Evolutionary conservation across 352 stramenopile species (phyloP).

Genomic region (Phytopythium chamaehyphon): DNA sequence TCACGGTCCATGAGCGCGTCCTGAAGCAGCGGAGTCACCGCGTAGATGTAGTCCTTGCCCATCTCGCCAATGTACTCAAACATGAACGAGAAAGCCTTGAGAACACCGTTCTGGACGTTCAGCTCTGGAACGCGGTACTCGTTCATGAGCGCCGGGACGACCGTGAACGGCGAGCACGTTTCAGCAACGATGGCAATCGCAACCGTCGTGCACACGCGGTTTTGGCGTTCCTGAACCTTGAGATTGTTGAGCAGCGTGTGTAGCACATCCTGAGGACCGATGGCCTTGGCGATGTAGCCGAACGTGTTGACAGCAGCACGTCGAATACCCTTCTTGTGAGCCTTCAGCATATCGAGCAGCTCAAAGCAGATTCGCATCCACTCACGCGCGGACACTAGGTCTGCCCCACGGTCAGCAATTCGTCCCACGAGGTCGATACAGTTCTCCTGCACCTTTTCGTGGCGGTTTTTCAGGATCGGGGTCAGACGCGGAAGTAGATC

Average conservation of each 20-base stretch:
- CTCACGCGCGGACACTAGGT: slow-evolving; percentile 98
- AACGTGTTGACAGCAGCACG: slow-evolving; percentile 99
- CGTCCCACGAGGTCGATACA: slow-evolving; percentile 98
- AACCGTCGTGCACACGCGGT: slow-evolving; percentile 99
- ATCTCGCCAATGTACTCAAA: slow-evolving; percentile 99
- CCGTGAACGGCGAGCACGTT: slow-evolving; percentile 98
- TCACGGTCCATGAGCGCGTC: slow-evolving; percentile 99
- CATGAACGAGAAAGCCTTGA: slow-evolving; percentile 99
- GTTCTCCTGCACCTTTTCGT: slow-evolving; percentile 99
- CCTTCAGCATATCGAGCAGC: slow-evolving; percentile 98
- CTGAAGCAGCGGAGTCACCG: slow-evolving; percentile 96
- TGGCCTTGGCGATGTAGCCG: slow-evolving; percentile 99
- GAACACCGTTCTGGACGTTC: slow-evolving; percentile 99
- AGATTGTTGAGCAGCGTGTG: slow-evolving; percentile 99
- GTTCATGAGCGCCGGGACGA: slow-evolving; percentile 99
- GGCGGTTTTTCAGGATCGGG: slow-evolving; percentile 98
- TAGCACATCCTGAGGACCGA: slow-evolving; percentile 98
- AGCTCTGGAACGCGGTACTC: slow-evolving; percentile 99
- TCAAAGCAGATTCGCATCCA: slow-evolving; percentile 99
- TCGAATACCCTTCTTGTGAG: slow-evolving; percentile 98
- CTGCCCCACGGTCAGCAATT: slow-evolving; percentile 96
- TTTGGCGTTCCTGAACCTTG: slow-evolving; percentile 99
- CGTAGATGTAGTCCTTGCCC: slow-evolving; percentile 99
- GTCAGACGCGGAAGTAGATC: slow-evolving; percentile 98
- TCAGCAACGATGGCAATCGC: slow-evolving; percentile 99